Evolutionary conservation across 768 basidiomycete species (phyloP).

Genomic region (Auricularia auricula-judae): DNA sequence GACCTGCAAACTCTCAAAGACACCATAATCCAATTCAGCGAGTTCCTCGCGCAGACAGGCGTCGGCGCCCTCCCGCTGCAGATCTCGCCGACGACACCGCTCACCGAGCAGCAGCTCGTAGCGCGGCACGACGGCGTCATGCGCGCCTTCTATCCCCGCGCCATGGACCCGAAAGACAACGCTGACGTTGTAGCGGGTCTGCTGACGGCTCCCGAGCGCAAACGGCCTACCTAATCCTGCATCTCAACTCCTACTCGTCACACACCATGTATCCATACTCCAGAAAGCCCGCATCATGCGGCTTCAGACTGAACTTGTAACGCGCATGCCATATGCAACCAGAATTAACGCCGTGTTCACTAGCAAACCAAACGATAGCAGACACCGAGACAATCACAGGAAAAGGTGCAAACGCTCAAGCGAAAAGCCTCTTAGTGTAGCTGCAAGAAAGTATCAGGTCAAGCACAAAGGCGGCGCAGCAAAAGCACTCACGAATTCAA

Average conservation of each 20-base stretch:
- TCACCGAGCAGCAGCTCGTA: not conserved
- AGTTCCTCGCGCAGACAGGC: not conserved
- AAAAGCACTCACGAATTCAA: conserved; percentile 68
- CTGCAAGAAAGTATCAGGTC: conserved; percentile 16
- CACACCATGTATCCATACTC: no score
- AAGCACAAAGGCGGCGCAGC: not conserved
- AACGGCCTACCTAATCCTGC: no score
- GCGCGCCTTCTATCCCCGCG: not conserved
- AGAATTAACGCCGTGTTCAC: no score
- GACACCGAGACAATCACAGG: no score
- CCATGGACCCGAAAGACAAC: not conserved
- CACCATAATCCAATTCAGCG: not conserved
- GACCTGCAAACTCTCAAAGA: not conserved
- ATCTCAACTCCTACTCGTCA: no score
- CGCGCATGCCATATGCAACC: no score
- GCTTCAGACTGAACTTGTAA: no score
- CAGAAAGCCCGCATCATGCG: no score
- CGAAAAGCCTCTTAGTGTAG: conserved; percentile 48
- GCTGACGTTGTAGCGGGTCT: not conserved
- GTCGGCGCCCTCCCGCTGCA: not conserved
- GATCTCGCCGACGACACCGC: not conserved
- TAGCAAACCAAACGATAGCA: no score
- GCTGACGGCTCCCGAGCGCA: not conserved
- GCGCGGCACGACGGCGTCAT: not conserved
- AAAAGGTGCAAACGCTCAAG: conserved; percentile 13